Percentiles rank a stretch among this genome's conserved stretches.
Conservation (phyloP, 148 eudicot genomes). For the Vaccinium macrocarpon region DNA sequence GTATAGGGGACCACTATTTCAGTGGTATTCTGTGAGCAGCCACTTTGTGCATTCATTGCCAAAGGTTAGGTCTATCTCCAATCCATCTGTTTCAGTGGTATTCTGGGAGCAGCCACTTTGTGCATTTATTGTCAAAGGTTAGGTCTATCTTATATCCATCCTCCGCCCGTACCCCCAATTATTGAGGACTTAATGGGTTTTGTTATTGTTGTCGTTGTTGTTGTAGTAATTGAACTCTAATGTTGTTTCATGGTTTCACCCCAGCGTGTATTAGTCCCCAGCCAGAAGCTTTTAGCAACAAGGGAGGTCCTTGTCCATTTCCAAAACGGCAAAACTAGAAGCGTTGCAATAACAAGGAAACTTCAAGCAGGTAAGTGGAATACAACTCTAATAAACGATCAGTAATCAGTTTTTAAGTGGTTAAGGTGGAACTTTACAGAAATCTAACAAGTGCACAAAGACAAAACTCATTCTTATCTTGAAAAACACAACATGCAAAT, state of each 20-base stretch:
- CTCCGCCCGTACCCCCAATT: no score
- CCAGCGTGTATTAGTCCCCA: neutral
- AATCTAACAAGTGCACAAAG: neutral
- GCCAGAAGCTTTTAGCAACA: neutral
- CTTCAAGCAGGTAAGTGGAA: neutral
- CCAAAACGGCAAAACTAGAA: neutral
- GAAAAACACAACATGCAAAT: neutral
- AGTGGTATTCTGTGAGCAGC: no score
- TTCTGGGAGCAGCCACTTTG: no score
- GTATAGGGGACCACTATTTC: no score
- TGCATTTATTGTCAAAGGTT: no score
- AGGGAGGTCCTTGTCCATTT: neutral
- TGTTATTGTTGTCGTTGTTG: no score
- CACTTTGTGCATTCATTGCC: no score
- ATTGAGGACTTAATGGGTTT: no score
- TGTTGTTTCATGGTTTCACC: neutral
- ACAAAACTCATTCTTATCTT: neutral
- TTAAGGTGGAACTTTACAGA: neutral
- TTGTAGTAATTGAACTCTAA: neutral
- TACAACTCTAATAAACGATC: neutral
- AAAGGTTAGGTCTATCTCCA: no score
- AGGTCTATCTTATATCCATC: no score
- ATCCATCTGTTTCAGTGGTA: no score
- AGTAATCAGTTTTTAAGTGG: neutral
- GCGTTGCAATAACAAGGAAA: neutral